Conservation (phyloP, 345 rosid genomes). For the Garcia nutans region DNA sequence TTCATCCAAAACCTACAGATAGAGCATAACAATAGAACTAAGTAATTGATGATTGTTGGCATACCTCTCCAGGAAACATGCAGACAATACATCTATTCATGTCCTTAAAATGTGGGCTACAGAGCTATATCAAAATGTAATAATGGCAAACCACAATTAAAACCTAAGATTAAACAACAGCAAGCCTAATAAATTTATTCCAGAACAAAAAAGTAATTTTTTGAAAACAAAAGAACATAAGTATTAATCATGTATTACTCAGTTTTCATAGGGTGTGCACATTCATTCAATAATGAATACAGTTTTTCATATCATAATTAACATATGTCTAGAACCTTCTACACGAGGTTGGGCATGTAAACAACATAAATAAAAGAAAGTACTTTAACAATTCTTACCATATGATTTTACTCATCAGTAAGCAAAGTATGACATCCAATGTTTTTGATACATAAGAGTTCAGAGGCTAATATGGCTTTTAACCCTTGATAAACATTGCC, state of each 20-base stretch:
- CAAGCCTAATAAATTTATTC: not conserved
- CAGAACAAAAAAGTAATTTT: not conserved
- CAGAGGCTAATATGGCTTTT: not conserved
- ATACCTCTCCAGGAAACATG: not conserved
- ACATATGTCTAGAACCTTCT: not conserved
- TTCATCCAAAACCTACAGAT: conserved; percentile 69
- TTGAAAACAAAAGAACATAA: not conserved
- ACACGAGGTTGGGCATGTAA: not conserved
- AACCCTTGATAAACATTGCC: not conserved
- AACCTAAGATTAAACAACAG: not conserved
- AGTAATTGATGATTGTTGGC: not conserved
- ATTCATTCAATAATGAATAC: conserved; percentile 1
- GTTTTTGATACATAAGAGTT: not conserved
- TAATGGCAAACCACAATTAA: not conserved
- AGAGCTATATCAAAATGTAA: not conserved
- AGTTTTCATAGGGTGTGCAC: not conserved
- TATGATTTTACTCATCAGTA: not conserved
- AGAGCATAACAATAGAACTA: conserved; percentile 12
- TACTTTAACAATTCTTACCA: not conserved
- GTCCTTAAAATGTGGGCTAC: not conserved
- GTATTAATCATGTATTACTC: not conserved
- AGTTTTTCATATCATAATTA: not conserved
- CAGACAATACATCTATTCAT: not conserved
- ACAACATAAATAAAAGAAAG: not conserved
- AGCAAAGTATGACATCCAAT: not conserved